Evolutionary conservation across 192 early-diverging fungal species (phyloP), one percentile per base, ranked within the genome.

Genomic region (Phlyctochytrium planicorne): DNA sequence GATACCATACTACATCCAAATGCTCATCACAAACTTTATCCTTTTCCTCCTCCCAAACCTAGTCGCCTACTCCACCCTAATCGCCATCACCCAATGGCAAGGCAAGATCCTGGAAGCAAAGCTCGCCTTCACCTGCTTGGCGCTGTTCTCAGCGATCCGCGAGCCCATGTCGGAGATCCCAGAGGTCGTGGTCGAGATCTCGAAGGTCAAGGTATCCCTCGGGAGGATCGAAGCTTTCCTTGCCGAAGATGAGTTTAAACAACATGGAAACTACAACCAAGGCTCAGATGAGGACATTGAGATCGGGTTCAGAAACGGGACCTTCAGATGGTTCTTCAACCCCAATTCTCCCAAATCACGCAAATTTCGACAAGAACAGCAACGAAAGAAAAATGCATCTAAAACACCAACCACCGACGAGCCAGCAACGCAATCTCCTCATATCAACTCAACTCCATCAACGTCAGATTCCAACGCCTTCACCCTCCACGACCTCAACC

Each of bases 121-220:
- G 55, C 71, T 87, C 30, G 90, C 92, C 0, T 91, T 90, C 66
- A 86, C 87, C 0, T 76, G 75, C 29, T 75, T 90, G 34, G 79
- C 83, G 0, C 71, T 92, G 1, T 89, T 90, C 63, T 76, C 83
- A 1, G 82, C 83, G 76, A 66, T 92, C 4, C 77, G 78, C 36
- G 76, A 78, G 27, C 88, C 86, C 10, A 69, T 80, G 56, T 66
- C 60, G 36, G 59, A 52, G 30, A 72, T 90, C 30, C 87, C 89
- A 20, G 81, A 87, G 29, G 85, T 81, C 27, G 76, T 87, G 25
- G 81, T 87, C 63, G 50, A 78, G 1, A 76, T 83, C n/a, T 65
- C 66, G 32, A 53, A 72, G 50, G 60, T 64, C 31, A 57, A 55
- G 59, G 70, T 72, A 4, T 30, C 70, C 3, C 59, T 72, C 35